Conservation (phyloP, 371 early-diverging fungal genomes). For the Mortierella sp. region DNA sequence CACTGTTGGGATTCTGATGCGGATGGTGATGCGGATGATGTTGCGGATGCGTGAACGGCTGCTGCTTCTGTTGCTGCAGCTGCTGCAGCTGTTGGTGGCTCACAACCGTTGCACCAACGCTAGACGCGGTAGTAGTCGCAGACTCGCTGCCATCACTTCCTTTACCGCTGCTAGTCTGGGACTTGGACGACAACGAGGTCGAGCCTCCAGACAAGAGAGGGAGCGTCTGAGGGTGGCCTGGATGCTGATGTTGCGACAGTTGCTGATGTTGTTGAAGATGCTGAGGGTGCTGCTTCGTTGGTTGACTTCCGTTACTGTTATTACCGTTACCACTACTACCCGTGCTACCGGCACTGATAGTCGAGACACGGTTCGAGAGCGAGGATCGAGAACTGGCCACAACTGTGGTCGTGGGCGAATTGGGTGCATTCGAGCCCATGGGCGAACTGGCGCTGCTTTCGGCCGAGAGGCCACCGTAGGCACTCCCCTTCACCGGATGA, state of each 20-base stretch:
- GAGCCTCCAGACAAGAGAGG: conserved; percentile 21
- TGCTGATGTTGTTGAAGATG: background rate
- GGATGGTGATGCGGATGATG: conserved; percentile 10
- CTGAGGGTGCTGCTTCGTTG: background rate
- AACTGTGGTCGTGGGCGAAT: too few relatives aligned
- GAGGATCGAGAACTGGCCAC: conserved; percentile 1
- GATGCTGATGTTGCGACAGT: conserved; percentile 7
- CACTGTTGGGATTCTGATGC: conserved; percentile 19
- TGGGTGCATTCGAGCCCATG: too few relatives aligned
- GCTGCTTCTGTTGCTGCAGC: background rate
- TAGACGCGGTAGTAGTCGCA: too few relatives aligned
- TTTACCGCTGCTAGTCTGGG: too few relatives aligned
- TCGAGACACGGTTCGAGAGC: background rate
- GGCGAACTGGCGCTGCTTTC: too few relatives aligned
- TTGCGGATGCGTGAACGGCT: background rate
- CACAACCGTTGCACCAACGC: too few relatives aligned
- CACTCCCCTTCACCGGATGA: too few relatives aligned
- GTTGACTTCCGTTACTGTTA: background rate
- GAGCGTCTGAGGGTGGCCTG: conserved; percentile 18
- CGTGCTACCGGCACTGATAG: background rate
- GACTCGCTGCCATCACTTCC: too few relatives aligned
- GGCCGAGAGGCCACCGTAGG: too few relatives aligned
- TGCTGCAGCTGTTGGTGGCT: background rate
- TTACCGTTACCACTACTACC: conserved; percentile 1
- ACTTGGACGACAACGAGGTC: too few relatives aligned